These are phyloP conservation scores for Quercus dentata DNA, from an alignment of 306 rosid genomes.

Conservation along the genomic window DNA sequence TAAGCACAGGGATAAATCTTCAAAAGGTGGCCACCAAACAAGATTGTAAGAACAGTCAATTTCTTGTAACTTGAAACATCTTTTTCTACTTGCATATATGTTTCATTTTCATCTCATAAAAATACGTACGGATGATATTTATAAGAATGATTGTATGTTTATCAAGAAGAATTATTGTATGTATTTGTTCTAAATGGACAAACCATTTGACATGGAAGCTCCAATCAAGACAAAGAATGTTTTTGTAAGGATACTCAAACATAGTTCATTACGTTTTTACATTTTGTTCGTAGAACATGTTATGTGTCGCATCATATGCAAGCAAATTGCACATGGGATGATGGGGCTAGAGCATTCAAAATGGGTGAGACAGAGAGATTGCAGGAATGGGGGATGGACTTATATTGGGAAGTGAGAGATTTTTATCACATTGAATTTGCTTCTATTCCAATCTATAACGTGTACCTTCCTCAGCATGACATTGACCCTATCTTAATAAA, in stretches of 20 bases:
- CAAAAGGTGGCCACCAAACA: no score
- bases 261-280: background rate
- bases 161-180: no score
- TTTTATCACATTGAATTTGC: background rate
- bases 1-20: no score
- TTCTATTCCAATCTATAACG: background rate
- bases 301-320: constrained; percentile 26
- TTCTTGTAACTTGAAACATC: no score
- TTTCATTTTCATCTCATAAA: no score
- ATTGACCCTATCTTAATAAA: background rate
- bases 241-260: background rate
- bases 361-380: background rate
- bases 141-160: no score
- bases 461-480: background rate
- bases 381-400: no score
- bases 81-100: no score
- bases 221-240: background rate
- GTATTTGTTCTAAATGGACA: no score
- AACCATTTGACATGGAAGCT: background rate
- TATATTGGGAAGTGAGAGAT: background rate
- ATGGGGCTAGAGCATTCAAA: background rate
- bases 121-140: no score
- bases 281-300: constrained; percentile 32
- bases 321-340: constrained; percentile 33
- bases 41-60: no score